Evolutionary conservation across 768 basidiomycete genomes (phyloP).

Genomic region (Rubroboletus pulcherrimus): DNA sequence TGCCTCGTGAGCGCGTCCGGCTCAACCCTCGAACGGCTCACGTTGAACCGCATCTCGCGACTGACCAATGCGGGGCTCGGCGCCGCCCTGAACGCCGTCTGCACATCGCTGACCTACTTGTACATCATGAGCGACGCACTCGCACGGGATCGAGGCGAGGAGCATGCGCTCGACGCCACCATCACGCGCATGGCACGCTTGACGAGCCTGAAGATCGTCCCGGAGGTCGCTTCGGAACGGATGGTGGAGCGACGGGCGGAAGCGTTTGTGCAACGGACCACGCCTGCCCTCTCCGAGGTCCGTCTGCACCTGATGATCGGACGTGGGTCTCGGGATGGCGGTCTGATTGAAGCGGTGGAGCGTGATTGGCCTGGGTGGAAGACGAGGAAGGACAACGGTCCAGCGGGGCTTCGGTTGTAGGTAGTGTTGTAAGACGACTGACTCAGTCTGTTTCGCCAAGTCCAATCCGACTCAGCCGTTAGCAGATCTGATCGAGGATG

Average conservation of each 20-base stretch:
- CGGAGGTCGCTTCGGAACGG: neutral
- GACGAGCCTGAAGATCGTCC: neutral
- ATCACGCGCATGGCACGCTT: constrained; percentile 5
- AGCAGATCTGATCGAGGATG: neutral
- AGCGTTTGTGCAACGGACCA: neutral
- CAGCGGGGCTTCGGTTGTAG: neutral
- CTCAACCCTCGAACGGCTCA: constrained; percentile 6
- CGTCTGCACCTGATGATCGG: neutral
- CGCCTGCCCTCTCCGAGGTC: neutral
- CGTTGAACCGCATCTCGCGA: neutral
- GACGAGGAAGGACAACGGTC: neutral
- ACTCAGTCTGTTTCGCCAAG: neutral
- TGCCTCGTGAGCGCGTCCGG: constrained; percentile 3
- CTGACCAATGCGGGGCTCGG: constrained; percentile 7
- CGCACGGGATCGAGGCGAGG: neutral
- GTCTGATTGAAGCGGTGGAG: neutral
- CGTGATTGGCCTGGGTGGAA: constrained; percentile 6
- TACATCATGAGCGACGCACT: neutral
- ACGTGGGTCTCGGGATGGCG: neutral
- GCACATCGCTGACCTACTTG: neutral
- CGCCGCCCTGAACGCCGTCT: neutral
- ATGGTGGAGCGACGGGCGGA: constrained; percentile 7
- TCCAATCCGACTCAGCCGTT: neutral
- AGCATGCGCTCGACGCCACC: constrained; percentile 5
- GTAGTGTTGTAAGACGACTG: neutral